Percentiles rank a stretch among this genome's conserved stretches.
Conservation (phyloP, 805 yeast species). For the Yarrowia phangngaensis region DNA sequence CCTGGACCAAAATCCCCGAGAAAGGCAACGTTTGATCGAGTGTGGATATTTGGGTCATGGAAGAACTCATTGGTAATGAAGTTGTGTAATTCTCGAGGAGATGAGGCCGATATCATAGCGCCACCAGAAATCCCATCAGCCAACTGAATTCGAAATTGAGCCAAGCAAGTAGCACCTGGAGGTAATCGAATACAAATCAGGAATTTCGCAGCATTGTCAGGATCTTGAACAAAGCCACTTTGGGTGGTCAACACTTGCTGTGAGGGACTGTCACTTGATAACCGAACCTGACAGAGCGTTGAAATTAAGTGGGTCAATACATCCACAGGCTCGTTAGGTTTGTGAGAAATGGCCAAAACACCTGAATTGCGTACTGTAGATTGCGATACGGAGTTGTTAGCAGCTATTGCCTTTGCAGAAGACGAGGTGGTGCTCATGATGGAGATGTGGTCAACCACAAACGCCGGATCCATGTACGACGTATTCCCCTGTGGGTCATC, state of each 20-base stretch:
- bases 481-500: conserved; percentile 2
- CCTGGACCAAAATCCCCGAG: conserved; percentile 37
- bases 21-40: conserved; percentile 40
- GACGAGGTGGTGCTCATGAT: conserved; percentile 24
- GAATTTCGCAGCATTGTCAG: conserved; percentile 25
- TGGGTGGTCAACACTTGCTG: background rate
- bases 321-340: conserved; percentile 12
- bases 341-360: conserved; percentile 11
- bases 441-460: conserved; percentile 13
- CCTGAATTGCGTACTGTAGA: conserved; percentile 10
- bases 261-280: background rate
- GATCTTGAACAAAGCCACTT: conserved; percentile 28
- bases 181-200: conserved; percentile 32
- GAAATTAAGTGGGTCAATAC: conserved; percentile 12
- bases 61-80: conserved; percentile 40
- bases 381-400: conserved; percentile 5
- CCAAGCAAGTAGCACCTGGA: conserved; percentile 25
- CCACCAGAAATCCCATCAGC: conserved; percentile 33
- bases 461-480: conserved; percentile 23
- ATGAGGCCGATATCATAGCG: conserved; percentile 37
- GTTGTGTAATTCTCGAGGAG: conserved; percentile 35
- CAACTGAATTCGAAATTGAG: conserved; percentile 29
- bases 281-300: background rate
- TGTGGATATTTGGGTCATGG: conserved; percentile 41
- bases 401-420: conserved; percentile 21